phyloP scores from a whole-genome alignment of 2,329 filamentous ascomycete genomes.

The Talaromyces rugulosus region DNA sequence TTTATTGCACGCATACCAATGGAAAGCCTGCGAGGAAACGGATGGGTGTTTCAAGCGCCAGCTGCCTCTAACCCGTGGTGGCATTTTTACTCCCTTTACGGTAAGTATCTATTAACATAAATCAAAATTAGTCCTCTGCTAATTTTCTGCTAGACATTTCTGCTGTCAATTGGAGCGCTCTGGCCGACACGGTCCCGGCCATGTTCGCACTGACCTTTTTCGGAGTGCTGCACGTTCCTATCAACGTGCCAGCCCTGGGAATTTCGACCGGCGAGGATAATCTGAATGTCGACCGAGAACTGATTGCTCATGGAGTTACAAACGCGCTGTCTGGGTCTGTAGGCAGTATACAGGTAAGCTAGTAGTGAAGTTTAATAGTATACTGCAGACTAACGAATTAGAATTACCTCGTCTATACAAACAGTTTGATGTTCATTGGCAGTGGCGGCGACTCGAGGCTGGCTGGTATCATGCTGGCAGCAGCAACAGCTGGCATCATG shows the following conservation, averaged over 20 bases:
- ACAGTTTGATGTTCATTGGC: constrained; percentile 93
- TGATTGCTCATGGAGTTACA: constrained; percentile 88
- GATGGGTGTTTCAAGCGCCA: constrained; percentile 91
- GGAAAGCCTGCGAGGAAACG: constrained; percentile 62
- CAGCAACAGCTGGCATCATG: constrained; percentile 75
- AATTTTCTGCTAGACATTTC: constrained; percentile 60
- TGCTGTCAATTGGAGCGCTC: constrained; percentile 75
- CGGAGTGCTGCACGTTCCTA: constrained; percentile 92
- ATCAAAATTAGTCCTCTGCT: neutral
- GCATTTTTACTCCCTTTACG: constrained; percentile 94
- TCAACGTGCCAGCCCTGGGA: constrained; percentile 92
- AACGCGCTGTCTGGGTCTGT: constrained; percentile 83
- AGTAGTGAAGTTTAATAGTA: neutral
- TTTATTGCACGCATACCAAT: constrained; percentile 60
- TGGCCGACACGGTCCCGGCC: constrained; percentile 79
- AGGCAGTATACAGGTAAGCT: constrained; percentile 70
- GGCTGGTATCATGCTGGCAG: constrained; percentile 79
- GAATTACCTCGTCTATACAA: constrained; percentile 97
- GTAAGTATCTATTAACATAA: constrained; percentile 49
- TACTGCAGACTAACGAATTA: constrained; percentile 35
- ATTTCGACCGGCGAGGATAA: constrained; percentile 90
- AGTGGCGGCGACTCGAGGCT: constrained; percentile 84
- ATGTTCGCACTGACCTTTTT: constrained; percentile 98
- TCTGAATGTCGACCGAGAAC: constrained; percentile 81
- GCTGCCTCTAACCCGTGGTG: constrained; percentile 87